Percentiles rank a stretch among this genome's conserved stretches.
Evolutionary conservation across 2,329 filamentous ascomycete genomes (phyloP).

Genomic region (Exophiala aquamarina): DNA sequence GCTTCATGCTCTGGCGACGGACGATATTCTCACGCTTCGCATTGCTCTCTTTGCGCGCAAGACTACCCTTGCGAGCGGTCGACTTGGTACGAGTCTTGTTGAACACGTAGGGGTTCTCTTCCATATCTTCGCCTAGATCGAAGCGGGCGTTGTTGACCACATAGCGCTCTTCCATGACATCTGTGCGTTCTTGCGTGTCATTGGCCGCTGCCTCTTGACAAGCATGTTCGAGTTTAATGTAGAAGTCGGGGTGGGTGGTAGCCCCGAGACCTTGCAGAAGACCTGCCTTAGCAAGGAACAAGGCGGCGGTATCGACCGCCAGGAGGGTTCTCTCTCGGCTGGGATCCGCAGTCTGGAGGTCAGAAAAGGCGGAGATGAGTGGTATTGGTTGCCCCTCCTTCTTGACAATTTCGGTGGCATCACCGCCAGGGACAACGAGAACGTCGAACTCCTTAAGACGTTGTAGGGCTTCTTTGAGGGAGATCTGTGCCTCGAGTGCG

Average conservation of each 20-base stretch:
- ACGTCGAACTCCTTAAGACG: conserved; percentile 74
- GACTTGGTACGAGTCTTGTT: conserved; percentile 66
- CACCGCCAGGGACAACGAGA: conserved; percentile 74
- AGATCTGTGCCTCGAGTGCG: conserved; percentile 70
- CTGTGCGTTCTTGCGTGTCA: conserved; percentile 72
- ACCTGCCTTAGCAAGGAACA: conserved; percentile 74
- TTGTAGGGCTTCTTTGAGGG: conserved; percentile 75
- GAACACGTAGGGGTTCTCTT: conserved; percentile 81
- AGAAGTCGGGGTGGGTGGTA: conserved; percentile 78
- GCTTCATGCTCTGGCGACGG: conserved; percentile 72
- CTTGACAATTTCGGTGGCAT: conserved; percentile 62
- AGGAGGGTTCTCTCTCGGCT: conserved; percentile 77
- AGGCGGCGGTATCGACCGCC: conserved; percentile 75
- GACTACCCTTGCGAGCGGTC: conserved; percentile 73
- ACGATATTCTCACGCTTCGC: conserved; percentile 76
- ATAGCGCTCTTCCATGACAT: conserved; percentile 78
- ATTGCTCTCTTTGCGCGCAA: conserved; percentile 75
- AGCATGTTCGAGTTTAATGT: conserved; percentile 78
- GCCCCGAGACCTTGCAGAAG: conserved; percentile 76
- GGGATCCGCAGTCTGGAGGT: conserved; percentile 77
- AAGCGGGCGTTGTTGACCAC: conserved; percentile 91
- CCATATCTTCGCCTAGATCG: conserved; percentile 73
- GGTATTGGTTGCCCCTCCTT: conserved; percentile 59
- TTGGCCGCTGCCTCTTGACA: conserved; percentile 72
- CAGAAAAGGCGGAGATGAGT: conserved; percentile 73